Evolutionary conservation across 2,329 filamentous ascomycete genomes (phyloP), one percentile per base, ranked within the genome.

Genomic region (Onygenales sp.): DNA sequence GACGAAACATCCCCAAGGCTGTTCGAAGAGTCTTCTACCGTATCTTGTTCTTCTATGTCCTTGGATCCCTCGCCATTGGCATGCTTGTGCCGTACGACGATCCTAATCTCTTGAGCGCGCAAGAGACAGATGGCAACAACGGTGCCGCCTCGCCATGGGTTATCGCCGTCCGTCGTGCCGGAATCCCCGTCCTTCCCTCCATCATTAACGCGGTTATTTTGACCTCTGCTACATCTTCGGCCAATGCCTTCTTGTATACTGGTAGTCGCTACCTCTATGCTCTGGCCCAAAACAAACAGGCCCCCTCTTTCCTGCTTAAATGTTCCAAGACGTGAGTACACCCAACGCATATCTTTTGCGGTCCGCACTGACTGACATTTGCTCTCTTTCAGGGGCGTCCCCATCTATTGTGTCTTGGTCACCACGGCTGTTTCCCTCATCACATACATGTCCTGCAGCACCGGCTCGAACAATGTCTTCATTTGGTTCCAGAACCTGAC

Each of bases 161-260:
- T 55, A 87, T 90, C 57, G 87, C 86, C 14, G 82, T 85, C 39
- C 75, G 78, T 9, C 78, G 81, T 33, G 86, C 86, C 2, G 82
- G 84, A 0, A 83, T 90, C 54, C 75, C 74, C 4, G 83, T 78
- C 6, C 78, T 90, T 4, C 84, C 85, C 0, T 82, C 81, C 5
- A 79, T 91, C 52, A 83, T 91, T 69, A 92, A 92, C 65, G 86
- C 85, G 38, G 76, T 90, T 31, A 84, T 91, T 60, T 76, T 90
- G 59, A 87, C 83, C 0, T 86, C 84, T 0, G 85, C 84, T 0
- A 84, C 81, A 70, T 88, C 85, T 0, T 78, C 85, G 0, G 82
- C 80, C 0, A 89, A 89, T 60, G 82, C 85, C 59, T 81, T 78
- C 62, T 72, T 90, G 51, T 76, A 77, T 61, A 73, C 74, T 2